phyloP scores from a whole-genome alignment of 257 asterid species.

The Thymus mandschuricus region DNA sequence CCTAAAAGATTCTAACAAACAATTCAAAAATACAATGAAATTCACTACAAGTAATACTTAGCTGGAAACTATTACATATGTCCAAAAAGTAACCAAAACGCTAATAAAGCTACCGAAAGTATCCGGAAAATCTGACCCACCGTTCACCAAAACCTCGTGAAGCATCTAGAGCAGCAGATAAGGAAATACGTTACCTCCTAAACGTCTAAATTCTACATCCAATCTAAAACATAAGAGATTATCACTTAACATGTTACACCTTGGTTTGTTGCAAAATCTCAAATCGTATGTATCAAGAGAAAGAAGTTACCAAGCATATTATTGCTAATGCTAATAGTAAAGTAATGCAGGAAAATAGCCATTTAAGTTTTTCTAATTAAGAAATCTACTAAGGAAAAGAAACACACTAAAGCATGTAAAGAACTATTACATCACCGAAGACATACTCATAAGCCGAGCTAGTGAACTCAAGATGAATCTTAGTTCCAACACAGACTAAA shows the following conservation, averaged over 20 bases:
- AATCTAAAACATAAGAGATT: conserved; percentile 24
- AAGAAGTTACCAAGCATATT: conserved; percentile 5
- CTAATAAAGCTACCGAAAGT: conserved; percentile 22
- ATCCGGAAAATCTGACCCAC: neutral
- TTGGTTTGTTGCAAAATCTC: conserved; percentile 8
- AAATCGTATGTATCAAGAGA: conserved; percentile 19
- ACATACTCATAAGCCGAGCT: conserved; percentile 10
- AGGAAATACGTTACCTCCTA: neutral
- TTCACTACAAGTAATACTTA: conserved; percentile 3
- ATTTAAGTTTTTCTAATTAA: too few relatives aligned
- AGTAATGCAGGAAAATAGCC: too few relatives aligned
- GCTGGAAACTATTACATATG: conserved; percentile 24
- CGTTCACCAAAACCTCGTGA: neutral
- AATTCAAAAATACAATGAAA: conserved; percentile 1
- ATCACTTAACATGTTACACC: conserved; percentile 14
- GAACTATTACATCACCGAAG: neutral
- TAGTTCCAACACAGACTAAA: neutral
- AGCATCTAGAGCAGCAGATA: conserved; percentile 8
- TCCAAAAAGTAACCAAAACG: conserved; percentile 24
- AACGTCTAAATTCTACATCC: conserved; percentile 24
- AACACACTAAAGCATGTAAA: neutral
- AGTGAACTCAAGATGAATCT: conserved; percentile 3
- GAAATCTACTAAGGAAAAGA: neutral
- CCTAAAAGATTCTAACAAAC: conserved; percentile 14
- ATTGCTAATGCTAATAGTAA: neutral